A percentile compares a stretch with the other conserved stretches of the same genome.
Conservation (phyloP, 805 yeast genomes). For the Saccharomyces eubayanus region DNA sequence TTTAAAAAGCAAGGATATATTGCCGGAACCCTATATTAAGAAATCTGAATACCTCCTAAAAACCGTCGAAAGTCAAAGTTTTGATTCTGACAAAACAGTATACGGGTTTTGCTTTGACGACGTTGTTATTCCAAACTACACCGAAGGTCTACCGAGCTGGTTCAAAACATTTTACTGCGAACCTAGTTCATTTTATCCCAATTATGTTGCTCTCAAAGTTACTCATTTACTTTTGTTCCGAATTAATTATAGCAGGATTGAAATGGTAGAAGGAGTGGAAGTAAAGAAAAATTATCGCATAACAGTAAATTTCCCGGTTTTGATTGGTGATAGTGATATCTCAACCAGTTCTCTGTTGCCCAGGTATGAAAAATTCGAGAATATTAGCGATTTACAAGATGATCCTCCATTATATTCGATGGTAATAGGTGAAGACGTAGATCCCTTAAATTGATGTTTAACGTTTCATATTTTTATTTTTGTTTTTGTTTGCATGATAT, state of each 20-base stretch:
- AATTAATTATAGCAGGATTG: neutral
- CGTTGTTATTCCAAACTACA: neutral
- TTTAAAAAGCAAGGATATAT: slow-evolving; percentile 2
- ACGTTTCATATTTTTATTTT: neutral
- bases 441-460: neutral
- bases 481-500: neutral
- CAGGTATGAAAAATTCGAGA: slow-evolving; percentile 1
- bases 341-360: neutral
- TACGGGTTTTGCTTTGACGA: neutral
- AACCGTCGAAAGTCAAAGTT: neutral
- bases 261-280: neutral
- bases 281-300: neutral
- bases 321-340: neutral
- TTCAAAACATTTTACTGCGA: neutral
- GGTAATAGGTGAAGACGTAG: neutral
- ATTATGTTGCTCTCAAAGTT: neutral
- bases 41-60: slow-evolving; percentile 1
- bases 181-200: neutral
- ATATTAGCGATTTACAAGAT: slow-evolving; percentile 6
- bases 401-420: neutral
- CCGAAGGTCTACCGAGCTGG: neutral
- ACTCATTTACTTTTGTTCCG: neutral
- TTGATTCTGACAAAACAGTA: neutral
- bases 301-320: neutral
- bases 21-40: slow-evolving; percentile 9